Evolutionary conservation across 192 early-diverging fungal species (phyloP), one percentile per base, ranked within the genome.

Genomic region (Umbelopsis vinacea): DNA sequence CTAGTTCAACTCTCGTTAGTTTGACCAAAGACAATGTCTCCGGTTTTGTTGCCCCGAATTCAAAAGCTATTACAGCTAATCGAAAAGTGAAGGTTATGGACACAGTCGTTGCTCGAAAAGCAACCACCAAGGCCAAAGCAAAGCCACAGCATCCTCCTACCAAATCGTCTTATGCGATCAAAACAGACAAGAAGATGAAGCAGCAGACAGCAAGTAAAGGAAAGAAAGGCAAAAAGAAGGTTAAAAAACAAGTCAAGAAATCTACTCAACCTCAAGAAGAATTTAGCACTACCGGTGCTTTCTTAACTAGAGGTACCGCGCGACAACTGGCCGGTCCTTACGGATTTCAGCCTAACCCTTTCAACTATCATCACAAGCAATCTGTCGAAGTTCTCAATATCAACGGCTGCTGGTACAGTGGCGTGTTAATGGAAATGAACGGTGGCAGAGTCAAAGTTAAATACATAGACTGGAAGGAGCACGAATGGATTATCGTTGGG

Each of bases 401-500:
- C 15, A 82, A 87, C 67, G 81, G 81, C 6, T 69, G 70, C 15
- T 89, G 87, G 87, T 84, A 85, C 46, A 71, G 74, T 26, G 87
- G 82, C 22, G 67, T 68, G 0, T 71, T 85, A 69, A 74, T 80
- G 7, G 75, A 76, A 9, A 68, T 84, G 71, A 40, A 83, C 40
- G 52, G 75, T 24, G 73, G 79, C 0, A 83, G 75, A 71, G 83
- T 89, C 29, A 76, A 77, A 38, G 77, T 89, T 12, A 76, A 77
- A 45, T 87, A 82, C 53, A 78, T 76, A 72, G 85, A 79, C 6
- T 85, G 84, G 81, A 77, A 79, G 22, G 67, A 81, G 7, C 71
- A 82, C 69, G 85, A 89, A 69, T 89, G 87, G 87, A 72, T 89
- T 23, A 74, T 76, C 11, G 82, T 83, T 35, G 85, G 81, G 17